Base-by-base conservation (phyloP, 352 stramenopile species). In the Paralagenidium karlingii region DNA sequence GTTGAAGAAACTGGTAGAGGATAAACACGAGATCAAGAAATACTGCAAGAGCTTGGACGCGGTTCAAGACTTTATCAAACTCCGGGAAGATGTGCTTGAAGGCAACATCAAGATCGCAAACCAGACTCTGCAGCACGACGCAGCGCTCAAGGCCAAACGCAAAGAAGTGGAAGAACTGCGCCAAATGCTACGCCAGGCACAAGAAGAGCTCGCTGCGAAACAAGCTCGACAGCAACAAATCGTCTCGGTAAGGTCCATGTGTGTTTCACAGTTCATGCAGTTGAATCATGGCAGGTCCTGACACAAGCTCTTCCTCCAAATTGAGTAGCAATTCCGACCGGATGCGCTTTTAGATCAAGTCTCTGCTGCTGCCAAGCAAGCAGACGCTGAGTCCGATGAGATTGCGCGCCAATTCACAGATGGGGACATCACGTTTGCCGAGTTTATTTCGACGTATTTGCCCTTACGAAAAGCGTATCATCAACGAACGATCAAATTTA, bases 101-200 rank as follows among this genome's bases (percentile, higher is more conserved):
- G 78, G 71, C 46, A 90, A 90, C 45, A 81, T 83, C 51, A 51
- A 53, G 21, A 82, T 82, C 38, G 76, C 76, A 15, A 63, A 82
- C 38, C 74, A 63, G 30, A 83, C 75, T 37, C 59, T 90, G 1
- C 43, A 41, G 7, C 66, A 80, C 47, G 73, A 90, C 26, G 52
- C 22, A 7, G 51, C 63, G 21, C 40, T 87, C 46, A 59, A 51
- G 3, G 55, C 55, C 8, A 50, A 87, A 1, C 73, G 85, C 43
- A 36, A 21, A 9, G 59, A 79, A 24, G 62, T 86, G 15, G 44
- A 74, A 19, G 27, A 50, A 22, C 53, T 86, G 34, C 68, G 68
- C 8, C 22, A 51, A 21, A 44, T 60, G 33, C 43, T 90, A 13
- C 68, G 64, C 16, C 51, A 46, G 5, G 53, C 73, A 1, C 77